Evolutionary conservation across 352 stramenopile species (phyloP), one percentile per base, ranked within the genome.

Genomic region (Halophytophthora batemanensis): DNA sequence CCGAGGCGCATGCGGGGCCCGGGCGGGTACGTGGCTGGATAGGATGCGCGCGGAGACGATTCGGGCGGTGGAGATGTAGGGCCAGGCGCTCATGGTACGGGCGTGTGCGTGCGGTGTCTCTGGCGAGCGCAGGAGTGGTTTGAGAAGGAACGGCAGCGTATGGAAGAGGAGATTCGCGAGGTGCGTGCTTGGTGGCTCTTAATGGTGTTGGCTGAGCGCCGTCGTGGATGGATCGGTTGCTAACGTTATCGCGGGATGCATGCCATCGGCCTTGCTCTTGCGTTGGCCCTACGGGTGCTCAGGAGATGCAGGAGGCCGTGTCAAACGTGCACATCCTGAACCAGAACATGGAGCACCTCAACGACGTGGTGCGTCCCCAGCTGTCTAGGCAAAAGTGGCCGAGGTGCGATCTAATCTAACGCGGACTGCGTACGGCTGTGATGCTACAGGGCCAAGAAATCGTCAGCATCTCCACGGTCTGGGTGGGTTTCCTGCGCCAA

Each of bases 271-370:
- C 11, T 38, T 13, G 3, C 11, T 38, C 11, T 38, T 13, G 3
- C 11, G 11, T 38, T 14, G 11, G 3, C n/a, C 3, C 15, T 13
- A 38, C 6, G 11, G 3, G 33, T 17, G 33, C 6, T 38, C 35
- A 91, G 81, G 74, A 79, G 45, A 81, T 90, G 62, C 79, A 92
- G 50, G 82, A 90, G 55, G 79, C 78, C 3, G 71, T 87, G 25
- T 88, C 78, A n/a, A 90, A 90, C 45, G 71, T 89, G 19, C 75
- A 92, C 44, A 92, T 89, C 46, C 53, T 90, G 25, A 87, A 77
- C 52, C 82, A 90, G 50, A 90, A 90, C 38, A 63, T 92, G 42
- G 82, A 90, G 45, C 82, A 92, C 43, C 57, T 90, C 18, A 90
- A 92, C 41, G 82, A 92, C 31, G 77, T 92, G 49, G 82, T 92